phyloP scores from a whole-genome alignment of 1,139 yeast species.

The Scheffersomyces titani region DNA sequence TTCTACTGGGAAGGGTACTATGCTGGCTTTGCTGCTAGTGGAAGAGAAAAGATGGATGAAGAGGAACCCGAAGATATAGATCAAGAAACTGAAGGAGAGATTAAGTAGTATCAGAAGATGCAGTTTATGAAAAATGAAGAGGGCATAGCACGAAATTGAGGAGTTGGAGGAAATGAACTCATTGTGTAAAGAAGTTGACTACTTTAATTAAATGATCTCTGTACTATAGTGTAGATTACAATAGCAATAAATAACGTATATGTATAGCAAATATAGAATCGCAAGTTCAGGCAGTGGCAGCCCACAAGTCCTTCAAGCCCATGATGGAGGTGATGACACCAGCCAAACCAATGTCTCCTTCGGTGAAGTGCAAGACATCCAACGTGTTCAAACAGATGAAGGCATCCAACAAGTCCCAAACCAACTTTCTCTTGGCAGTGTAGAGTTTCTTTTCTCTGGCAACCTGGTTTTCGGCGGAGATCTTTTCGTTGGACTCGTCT shows the following conservation, averaged over 20 bases:
- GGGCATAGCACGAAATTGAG: background rate
- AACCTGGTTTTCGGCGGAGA: conserved; percentile 20
- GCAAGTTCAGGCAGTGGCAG: conserved; percentile 17
- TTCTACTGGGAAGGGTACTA: conserved; percentile 39
- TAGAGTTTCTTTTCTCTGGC: conserved; percentile 34
- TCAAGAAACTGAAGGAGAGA: background rate
- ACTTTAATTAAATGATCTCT: background rate
- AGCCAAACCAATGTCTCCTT: conserved; percentile 81
- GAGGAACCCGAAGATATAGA: background rate
- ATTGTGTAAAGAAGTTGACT: too few relatives aligned
- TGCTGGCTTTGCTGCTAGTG: conserved; percentile 13
- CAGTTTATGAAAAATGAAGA: background rate
- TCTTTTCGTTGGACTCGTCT: conserved; percentile 28
- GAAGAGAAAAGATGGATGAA: background rate
- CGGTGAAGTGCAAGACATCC: conserved; percentile 62
- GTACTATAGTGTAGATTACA: background rate
- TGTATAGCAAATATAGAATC: background rate
- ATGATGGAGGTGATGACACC: conserved; percentile 81
- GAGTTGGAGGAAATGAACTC: background rate
- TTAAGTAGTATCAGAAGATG: background rate
- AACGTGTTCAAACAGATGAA: conserved; percentile 76
- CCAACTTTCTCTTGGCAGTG: conserved; percentile 60
- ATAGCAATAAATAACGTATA: background rate
- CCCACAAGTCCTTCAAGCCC: conserved; percentile 79
- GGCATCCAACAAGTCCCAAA: conserved; percentile 79